Evolutionary conservation across 805 yeast genomes (phyloP).

Genomic region (Saccharomycopsis capsularis): DNA sequence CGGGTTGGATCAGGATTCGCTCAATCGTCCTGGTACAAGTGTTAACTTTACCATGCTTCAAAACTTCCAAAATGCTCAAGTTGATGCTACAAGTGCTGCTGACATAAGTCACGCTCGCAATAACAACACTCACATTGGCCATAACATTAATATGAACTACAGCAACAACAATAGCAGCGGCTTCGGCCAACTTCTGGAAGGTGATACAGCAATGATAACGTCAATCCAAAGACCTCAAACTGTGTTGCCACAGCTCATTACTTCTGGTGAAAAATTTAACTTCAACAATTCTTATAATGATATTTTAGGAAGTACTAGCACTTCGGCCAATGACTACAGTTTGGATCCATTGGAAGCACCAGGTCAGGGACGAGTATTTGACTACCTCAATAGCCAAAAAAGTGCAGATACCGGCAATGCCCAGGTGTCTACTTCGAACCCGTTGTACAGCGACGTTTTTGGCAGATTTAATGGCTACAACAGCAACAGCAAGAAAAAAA

Average conservation of each 20-base stretch:
- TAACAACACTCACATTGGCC: neutral
- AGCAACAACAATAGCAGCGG: neutral
- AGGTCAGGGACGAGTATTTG: neutral
- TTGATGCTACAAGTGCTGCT: no score
- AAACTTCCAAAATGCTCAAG: slow-evolving; percentile 1
- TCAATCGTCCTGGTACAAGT: slow-evolving; percentile 19
- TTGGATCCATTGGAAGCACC: no score
- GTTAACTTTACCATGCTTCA: slow-evolving; percentile 19
- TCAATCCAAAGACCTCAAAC: slow-evolving; percentile 21
- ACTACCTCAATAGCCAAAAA: neutral
- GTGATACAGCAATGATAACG: neutral
- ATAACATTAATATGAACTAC: neutral
- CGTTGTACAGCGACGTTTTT: neutral
- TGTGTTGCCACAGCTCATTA: slow-evolving; percentile 21
- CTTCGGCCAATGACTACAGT: neutral
- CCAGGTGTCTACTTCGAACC: neutral
- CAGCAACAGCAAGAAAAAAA: neutral
- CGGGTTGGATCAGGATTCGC: slow-evolving; percentile 13
- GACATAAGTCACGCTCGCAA: neutral
- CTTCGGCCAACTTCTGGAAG: no score
- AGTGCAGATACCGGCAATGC: neutral
- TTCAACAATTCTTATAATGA: slow-evolving; percentile 4
- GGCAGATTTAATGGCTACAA: no score
- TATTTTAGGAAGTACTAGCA: slow-evolving; percentile 7
- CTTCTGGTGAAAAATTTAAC: slow-evolving; percentile 15